Evolutionary conservation across 2,329 filamentous ascomycete genomes (phyloP), one percentile per base, ranked within the genome.

Genomic region (Balansia obtecta): DNA sequence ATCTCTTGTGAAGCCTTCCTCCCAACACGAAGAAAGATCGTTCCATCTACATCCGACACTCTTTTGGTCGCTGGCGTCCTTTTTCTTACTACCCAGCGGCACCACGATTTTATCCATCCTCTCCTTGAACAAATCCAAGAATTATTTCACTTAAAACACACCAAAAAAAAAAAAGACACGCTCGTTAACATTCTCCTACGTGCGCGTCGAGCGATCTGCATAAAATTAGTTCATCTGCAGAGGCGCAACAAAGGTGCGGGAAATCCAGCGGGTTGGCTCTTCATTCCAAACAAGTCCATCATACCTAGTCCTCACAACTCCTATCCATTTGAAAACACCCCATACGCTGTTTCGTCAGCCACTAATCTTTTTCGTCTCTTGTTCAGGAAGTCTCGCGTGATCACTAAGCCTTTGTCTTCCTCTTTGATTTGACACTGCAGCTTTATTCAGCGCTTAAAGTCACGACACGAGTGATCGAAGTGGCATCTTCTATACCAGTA

Each of bases 1-100:
- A 12, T 41, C 27, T 12, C 4, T 32, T 41, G 20, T 42, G 8
- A 27, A 4, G 27, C 41, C 37, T 15, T 18, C 13, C 27, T 20
- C 58, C 60, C 56, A 60, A 65, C 63, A 64, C 65, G 60, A 65
- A 61, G 64, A 66, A 27, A 27, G 27, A 61, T 70, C 66, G 62
- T 69, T 59, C 65, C 22, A 16, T 59, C 65, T 32, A 16, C n/a
- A 40, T 39, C 40, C 33, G 20, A 40, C 34, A 47, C 32, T 63
- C 60, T 60, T 61, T 58, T 63, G 75, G 76, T 70, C 75, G 75
- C 76, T 73, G 76, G 76, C 76, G 75, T 75, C 76, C 75, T 73
- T 68, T 49, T 49, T 32, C 59, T 61, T 72, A 67, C 63, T 60
- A 61, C 58, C 57, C 56, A 32, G 12, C 27, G 30, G 13, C 16